A percentile compares a stretch with the other conserved stretches of the same genome.
Conservation (phyloP, 768 basidiomycete species). For the Leccinum incarnatum region DNA sequence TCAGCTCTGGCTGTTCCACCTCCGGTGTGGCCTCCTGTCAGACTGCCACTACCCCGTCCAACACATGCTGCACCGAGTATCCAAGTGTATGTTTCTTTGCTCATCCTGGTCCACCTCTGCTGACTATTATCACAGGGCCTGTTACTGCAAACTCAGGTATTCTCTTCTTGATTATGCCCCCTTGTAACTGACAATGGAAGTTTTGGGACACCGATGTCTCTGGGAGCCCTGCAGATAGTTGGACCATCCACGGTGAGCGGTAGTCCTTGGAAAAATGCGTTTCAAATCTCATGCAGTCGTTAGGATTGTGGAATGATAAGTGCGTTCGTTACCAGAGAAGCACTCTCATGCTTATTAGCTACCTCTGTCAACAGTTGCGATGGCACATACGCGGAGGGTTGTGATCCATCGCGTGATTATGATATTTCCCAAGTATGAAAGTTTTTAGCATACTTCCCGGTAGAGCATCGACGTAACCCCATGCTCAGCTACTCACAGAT, state of each 20-base stretch:
- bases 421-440: constrained; percentile 39
- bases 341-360: not conserved
- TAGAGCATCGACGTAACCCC: not conserved
- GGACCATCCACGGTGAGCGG: constrained; percentile 73
- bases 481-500: constrained; percentile 48
- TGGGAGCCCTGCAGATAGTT: constrained; percentile 62
- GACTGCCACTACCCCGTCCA: constrained; percentile 34
- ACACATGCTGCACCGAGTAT: constrained; percentile 63
- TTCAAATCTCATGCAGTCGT: constrained; percentile 5
- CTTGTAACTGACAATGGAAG: constrained; percentile 32
- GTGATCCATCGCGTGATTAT: constrained; percentile 46
- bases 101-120: not conserved
- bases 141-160: constrained; percentile 54
- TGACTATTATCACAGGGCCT: constrained; percentile 44
- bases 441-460: not conserved
- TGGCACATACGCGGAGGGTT: constrained; percentile 34
- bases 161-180: not conserved
- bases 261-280: not conserved
- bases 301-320: constrained; percentile 69
- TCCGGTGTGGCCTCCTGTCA: constrained; percentile 53
- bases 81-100: constrained; percentile 49
- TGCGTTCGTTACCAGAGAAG: constrained; percentile 25
- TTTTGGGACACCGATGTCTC: constrained; percentile 71
- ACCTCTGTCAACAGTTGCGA: constrained; percentile 47
- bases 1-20: constrained; percentile 54